These are phyloP conservation scores for Nakaseomyces kungkrabaensis DNA, from an alignment of 1,139 yeast species.

Conservation along the genomic window DNA sequence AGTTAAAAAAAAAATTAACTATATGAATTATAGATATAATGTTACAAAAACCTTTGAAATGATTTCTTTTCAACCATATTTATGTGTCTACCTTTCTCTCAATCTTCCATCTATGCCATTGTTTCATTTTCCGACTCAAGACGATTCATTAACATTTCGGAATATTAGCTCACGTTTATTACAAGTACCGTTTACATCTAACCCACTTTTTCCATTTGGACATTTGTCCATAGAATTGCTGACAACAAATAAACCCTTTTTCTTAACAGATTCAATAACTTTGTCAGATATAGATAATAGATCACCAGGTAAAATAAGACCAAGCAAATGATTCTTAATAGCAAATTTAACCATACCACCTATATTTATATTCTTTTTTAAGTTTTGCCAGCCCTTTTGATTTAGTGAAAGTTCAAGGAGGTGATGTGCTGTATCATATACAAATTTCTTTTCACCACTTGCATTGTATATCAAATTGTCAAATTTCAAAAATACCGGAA, in stretches of 20 bases:
- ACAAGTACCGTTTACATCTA: slow-evolving; percentile 66
- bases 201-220: slow-evolving; percentile 22
- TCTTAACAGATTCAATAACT: slow-evolving; percentile 62
- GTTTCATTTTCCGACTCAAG: background rate
- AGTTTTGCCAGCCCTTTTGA: slow-evolving; percentile 4
- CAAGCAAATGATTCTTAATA: slow-evolving; percentile 70
- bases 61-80: too few relatives aligned
- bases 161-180: slow-evolving; percentile 58
- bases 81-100: too few relatives aligned
- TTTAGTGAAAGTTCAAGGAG: slow-evolving; percentile 5
- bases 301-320: slow-evolving; percentile 67
- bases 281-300: slow-evolving; percentile 66
- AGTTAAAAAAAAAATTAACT: too few relatives aligned
- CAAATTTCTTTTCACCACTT: slow-evolving; percentile 25
- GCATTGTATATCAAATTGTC: slow-evolving; percentile 42
- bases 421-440: slow-evolving; percentile 29
- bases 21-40: too few relatives aligned
- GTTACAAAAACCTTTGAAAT: too few relatives aligned
- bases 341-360: slow-evolving; percentile 67
- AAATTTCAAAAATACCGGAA: slow-evolving; percentile 83
- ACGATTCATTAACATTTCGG: slow-evolving; percentile 55
- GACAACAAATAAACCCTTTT: slow-evolving; percentile 73
- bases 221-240: slow-evolving; percentile 30
- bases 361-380: slow-evolving; percentile 40
- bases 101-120: too few relatives aligned